Base-by-base conservation (phyloP, 1,139 yeast genomes). In the Debaryomyces sp. region DNA sequence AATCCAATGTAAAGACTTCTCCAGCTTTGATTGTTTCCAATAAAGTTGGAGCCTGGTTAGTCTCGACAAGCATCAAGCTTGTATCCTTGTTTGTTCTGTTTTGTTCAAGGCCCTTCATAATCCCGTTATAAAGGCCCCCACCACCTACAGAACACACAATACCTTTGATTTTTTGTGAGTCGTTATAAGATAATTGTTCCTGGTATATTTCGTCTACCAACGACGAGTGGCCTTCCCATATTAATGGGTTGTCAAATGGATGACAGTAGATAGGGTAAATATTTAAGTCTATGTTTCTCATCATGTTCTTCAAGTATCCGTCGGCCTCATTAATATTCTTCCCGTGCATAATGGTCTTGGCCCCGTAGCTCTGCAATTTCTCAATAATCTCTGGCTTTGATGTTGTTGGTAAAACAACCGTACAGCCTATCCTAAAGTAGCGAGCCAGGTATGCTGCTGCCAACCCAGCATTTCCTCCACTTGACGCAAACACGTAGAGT, bases 381-480 rank as follows among this genome's bases (percentile, higher is more conserved):
- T 57, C 58, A 12, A 66, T 51, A 0, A 73, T 69, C 18, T 60
- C 59, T 2, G 57, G 54, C 48, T 66, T 68, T 18, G 75, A 58
- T 7, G 45, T 54, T 3, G 45, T 47, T 0, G 79, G 79, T 3
- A 74, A 61, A 2, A 71, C 76, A n/a, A 74, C 78, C 2, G 76
- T 72, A 50, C 79, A 73, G 34, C 56, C 51, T 4, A 71, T 58
- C 2, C 54, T 48, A 50, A 61, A 70, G 49, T 54, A 58, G 23
- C 56, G 52, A 2, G 73, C 64, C 47, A 70, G 65, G 49, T 69
- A 73, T 2, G 77, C 79, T 9, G 78, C 79, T 10, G 78, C 77
- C 41, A 74, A 59, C 0, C 78, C 79, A 12, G 79, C 79, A 54
- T 74, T 74, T 5, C 78, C 79, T 6, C 78, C 79, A 41, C 75